Evolutionary conservation across 805 yeast species (phyloP), one percentile per base, ranked within the genome.

Genomic region (Saccharomycopsis selenospora): DNA sequence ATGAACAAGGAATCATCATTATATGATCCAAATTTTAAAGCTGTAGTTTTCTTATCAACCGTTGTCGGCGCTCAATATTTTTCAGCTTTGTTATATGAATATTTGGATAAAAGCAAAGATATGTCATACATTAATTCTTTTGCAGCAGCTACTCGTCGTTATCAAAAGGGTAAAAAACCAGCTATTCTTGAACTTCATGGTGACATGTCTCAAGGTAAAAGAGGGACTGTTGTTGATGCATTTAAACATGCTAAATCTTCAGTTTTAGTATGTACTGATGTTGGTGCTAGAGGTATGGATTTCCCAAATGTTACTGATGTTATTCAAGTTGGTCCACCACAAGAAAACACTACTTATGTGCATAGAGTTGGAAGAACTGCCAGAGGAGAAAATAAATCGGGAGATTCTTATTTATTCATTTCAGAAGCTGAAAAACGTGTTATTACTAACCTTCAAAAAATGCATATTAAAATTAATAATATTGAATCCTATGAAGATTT

Each of bases 321-420:
- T 46, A 69, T 85, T 57, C 97, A 91, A 69, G 64, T 87, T 47
- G 85, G 91, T 56, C 73, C 81, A n/a, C 86, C 93, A 52, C 66
- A 73, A 42, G 86, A 82, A 50, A 66, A 79, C 22, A 77, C 90
- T n/a, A 82, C 84, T 54, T 89, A 90, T 62, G 79, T 89, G 50
- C 98, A 91, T 67, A 82, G 95, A 65, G 82, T 91, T 60, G 98
- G 98, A 52, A 82, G 98, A 73, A 91, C 97, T 13, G 98, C 95
- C 40, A 80, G 98, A 68, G 95, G 90, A 48, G 33, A 45, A 40
- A 96, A 96, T 49, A 74, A 75, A 50, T 68, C 72, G 22, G 98
- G 98, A 54, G 70, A 73, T 43, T 85, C 96, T 3, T 64, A 77
- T 13, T 63, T 85, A 50, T 80, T 78, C 60, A 58, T 80, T 43